These are phyloP conservation scores for Coemansia sp. DNA, from an alignment of 192 early-diverging fungal genomes.

Conservation along the genomic window DNA sequence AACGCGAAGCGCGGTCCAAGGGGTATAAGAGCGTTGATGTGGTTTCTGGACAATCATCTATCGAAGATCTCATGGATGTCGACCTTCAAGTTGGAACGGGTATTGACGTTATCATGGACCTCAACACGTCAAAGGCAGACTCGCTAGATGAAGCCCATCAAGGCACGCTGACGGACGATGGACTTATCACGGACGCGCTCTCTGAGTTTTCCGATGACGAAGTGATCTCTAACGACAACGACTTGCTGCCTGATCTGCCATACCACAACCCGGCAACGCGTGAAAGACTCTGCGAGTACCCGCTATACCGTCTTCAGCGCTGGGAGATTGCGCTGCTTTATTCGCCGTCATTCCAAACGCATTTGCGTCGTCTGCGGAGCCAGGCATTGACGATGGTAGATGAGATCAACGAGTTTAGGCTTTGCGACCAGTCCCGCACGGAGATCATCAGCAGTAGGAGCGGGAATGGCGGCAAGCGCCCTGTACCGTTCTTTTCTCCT, in stretches of 20 bases:
- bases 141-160: background rate
- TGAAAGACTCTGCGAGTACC: slow-evolving; percentile 35
- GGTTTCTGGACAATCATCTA: background rate
- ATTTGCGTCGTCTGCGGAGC: slow-evolving; percentile 35
- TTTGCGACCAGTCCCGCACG: slow-evolving; percentile 32
- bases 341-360: slow-evolving; percentile 38
- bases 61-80: background rate
- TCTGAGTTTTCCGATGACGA: slow-evolving; percentile 29
- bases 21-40: background rate
- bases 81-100: background rate
- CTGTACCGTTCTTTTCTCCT: slow-evolving; percentile 50
- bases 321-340: slow-evolving; percentile 52
- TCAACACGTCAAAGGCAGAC: background rate
- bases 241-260: slow-evolving; percentile 31
- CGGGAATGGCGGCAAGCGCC: slow-evolving; percentile 21
- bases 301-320: slow-evolving; percentile 47
- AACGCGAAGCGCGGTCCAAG: background rate
- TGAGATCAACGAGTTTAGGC: slow-evolving; percentile 36
- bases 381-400: slow-evolving; percentile 33
- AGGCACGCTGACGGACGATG: slow-evolving; percentile 6
- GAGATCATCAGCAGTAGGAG: slow-evolving; percentile 8
- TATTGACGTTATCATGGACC: slow-evolving; percentile 1
- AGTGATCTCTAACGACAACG: slow-evolving; percentile 6
- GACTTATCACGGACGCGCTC: background rate
- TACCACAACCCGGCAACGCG: slow-evolving; percentile 50